Conservation (phyloP, 805 yeast genomes). For the Torulaspora indica region DNA sequence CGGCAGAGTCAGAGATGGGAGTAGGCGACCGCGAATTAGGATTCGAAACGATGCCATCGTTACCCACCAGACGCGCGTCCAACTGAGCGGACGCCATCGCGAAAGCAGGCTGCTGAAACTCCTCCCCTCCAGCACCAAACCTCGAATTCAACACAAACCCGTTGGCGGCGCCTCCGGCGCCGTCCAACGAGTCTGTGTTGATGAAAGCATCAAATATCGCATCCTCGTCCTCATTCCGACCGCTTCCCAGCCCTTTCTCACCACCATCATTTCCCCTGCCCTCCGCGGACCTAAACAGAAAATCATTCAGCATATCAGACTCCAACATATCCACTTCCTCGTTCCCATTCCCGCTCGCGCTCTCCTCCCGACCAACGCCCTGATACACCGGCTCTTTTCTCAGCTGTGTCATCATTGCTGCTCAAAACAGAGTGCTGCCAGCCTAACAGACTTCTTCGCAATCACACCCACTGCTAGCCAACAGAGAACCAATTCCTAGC, state of each 20-base stretch:
- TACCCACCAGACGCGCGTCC: constrained; percentile 1
- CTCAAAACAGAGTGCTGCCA: background rate
- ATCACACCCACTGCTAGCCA: background rate
- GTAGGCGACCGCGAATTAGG: constrained; percentile 5
- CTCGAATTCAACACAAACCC: constrained; percentile 1
- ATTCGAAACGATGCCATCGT: constrained; percentile 1
- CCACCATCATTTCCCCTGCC: constrained; percentile 1
- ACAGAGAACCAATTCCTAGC: background rate
- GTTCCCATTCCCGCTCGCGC: background rate
- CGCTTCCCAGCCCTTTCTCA: background rate
- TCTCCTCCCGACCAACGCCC: constrained; percentile 1
- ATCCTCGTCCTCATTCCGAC: constrained; percentile 20
- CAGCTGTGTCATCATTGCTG: constrained; percentile 8
- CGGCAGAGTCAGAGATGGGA: constrained; percentile 6
- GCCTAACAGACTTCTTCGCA: background rate
- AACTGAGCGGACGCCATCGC: constrained; percentile 6
- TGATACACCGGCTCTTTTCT: constrained; percentile 9
- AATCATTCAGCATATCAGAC: constrained; percentile 29
- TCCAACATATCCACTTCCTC: constrained; percentile 19
- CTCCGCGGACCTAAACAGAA: constrained; percentile 18
- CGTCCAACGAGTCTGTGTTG: constrained; percentile 22
- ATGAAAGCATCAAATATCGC: constrained; percentile 26
- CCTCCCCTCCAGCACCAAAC: constrained; percentile 1
- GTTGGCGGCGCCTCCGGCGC: background rate
- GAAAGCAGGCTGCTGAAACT: constrained; percentile 6